Base-by-base conservation (phyloP, 768 basidiomycete genomes). In the Suillus variegatus region DNA sequence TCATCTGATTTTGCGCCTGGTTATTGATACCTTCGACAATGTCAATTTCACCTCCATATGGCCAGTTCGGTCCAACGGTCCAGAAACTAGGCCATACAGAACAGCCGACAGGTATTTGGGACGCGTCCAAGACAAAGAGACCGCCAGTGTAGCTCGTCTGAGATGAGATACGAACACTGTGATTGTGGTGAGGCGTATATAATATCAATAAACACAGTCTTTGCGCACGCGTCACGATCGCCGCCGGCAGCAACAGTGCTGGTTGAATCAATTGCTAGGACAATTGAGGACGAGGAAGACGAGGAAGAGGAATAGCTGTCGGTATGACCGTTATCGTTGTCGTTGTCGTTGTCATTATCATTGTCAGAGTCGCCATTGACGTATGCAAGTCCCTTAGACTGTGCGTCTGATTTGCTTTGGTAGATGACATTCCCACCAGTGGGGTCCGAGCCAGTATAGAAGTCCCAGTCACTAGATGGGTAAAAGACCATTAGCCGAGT, bases 71-170 rank as follows among this genome's bases (percentile, higher is more conserved):
- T 7, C 86, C 86, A 52, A 81, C 78, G 2, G 82, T 78, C 84
- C 83, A 85, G 62, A 79, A 90, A 76, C 89, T 90, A 78, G 77
- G 88, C 83, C 85, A 86, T 47, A 80, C 77, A 61, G 84, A 81
- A 72, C 89, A 91, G 0, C 92, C 92, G 61, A 85, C 82, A 8
- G 91, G 91, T 88, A 91, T 90, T 3, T 84, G 77, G 60, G 72
- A 82, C 63, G 92, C 85, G 70, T 93, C 92, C 18, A 91, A 82
- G 68, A 93, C 86, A 78, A 93, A 91, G 14, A 93, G 79, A 3
- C 92, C 92, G 20, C 80, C 75, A 52, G 75, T 84, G 72, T 87
- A 93, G 28, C 74, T 78, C 71, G 89, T 87, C 70, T 85, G 84
- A 40, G 88, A 82, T 62, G 79, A 82, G 65, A 93, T 91, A 57